Evolutionary conservation across 2,329 filamentous ascomycete genomes (phyloP).

Genomic region (Alternaria longipes): DNA sequence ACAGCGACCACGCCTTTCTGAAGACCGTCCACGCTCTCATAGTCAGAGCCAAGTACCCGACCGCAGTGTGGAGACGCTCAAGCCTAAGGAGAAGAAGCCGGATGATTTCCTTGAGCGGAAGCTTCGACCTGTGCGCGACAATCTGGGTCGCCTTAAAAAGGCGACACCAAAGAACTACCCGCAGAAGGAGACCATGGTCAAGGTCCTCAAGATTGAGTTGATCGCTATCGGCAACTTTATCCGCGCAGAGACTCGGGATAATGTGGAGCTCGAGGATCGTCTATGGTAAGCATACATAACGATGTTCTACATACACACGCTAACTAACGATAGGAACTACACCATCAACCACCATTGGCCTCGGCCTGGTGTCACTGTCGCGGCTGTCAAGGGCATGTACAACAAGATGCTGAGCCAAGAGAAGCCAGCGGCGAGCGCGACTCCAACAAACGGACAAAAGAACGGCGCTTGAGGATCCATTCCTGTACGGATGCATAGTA

Average conservation of each 20-base stretch:
- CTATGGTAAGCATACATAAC: slow-evolving; percentile 57
- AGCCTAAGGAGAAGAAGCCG: slow-evolving; percentile 42
- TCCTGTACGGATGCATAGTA: slow-evolving; percentile 8
- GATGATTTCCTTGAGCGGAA: slow-evolving; percentile 62
- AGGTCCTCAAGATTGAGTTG: slow-evolving; percentile 68
- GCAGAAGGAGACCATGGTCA: slow-evolving; percentile 68
- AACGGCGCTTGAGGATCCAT: slow-evolving; percentile 26
- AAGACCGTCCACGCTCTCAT: slow-evolving; percentile 43
- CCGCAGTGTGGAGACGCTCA: slow-evolving; percentile 41
- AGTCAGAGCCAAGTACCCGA: slow-evolving; percentile 61
- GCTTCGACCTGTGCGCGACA: slow-evolving; percentile 67
- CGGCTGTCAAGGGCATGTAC: slow-evolving; percentile 51
- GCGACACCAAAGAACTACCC: slow-evolving; percentile 71
- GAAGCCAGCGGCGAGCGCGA: slow-evolving; percentile 33
- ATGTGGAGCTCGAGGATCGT: slow-evolving; percentile 58
- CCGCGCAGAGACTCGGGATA: slow-evolving; percentile 57
- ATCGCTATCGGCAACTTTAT: slow-evolving; percentile 71
- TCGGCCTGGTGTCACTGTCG: slow-evolving; percentile 39
- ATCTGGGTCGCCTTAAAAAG: slow-evolving; percentile 67
- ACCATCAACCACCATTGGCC: slow-evolving; percentile 53
- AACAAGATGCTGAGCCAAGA: slow-evolving; percentile 47
- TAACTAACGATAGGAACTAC: slow-evolving; percentile 45
- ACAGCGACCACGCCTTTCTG: slow-evolving; percentile 57
- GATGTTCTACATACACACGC: slow-evolving; percentile 1
- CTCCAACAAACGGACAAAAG: slow-evolving; percentile 39